A percentile compares a stretch with the other conserved stretches of the same genome.
phyloP scores from a whole-genome alignment of 2,329 filamentous ascomycete species.

The Fusarium graminum region DNA sequence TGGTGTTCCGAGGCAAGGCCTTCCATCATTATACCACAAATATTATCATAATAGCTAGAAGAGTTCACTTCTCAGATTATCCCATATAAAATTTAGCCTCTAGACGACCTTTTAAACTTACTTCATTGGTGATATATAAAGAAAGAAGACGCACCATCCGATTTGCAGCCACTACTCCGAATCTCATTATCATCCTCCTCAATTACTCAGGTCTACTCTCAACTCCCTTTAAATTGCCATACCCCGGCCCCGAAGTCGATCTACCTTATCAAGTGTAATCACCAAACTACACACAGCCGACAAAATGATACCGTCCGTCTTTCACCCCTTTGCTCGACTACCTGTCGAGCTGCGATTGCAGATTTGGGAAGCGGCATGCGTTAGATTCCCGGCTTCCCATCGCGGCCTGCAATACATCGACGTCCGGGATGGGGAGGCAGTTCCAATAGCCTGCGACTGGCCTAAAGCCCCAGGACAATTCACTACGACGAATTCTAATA shows the following conservation, averaged over 20 bases:
- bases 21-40: too few species aligned
- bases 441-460: not conserved
- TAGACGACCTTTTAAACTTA: too few species aligned
- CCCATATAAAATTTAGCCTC: too few species aligned
- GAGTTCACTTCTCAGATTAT: too few species aligned
- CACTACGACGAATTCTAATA: not conserved
- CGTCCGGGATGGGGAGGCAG: too few species aligned
- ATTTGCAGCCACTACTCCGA: not conserved
- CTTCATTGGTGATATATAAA: too few species aligned
- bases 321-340: not conserved
- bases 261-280: not conserved
- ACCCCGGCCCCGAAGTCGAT: not conserved
- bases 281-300: not conserved
- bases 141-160: not conserved
- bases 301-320: not conserved
- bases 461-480: fast-evolving
- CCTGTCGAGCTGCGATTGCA: not conserved
- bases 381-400: not conserved
- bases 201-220: not conserved
- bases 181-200: too few species aligned
- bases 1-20: too few species aligned
- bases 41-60: too few species aligned
- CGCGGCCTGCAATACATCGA: not conserved
- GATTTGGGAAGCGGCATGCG: slow-evolving; percentile 3
- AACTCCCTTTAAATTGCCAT: not conserved